phyloP scores from a whole-genome alignment of 805 yeast species.

The Starmerella sirachaensis region DNA sequence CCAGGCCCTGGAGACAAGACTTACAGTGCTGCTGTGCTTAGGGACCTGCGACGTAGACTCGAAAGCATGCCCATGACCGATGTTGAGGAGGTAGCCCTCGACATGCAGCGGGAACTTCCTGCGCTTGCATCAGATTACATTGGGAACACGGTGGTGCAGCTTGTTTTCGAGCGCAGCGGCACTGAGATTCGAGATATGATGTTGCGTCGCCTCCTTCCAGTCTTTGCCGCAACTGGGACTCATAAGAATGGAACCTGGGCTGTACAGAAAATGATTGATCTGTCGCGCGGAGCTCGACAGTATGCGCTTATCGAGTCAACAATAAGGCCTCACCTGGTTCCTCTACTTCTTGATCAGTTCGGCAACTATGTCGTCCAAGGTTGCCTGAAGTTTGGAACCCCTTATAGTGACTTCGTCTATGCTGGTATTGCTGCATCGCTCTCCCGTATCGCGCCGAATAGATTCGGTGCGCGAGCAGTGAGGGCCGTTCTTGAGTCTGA shows the following conservation, averaged over 20 bases:
- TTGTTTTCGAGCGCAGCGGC: conserved; percentile 62
- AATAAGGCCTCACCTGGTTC: conserved; percentile 68
- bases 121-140: conserved; percentile 84
- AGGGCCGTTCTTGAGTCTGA: conserved; percentile 84
- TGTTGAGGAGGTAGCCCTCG: conserved; percentile 67
- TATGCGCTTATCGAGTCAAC: conserved; percentile 55
- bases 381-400: conserved; percentile 77
- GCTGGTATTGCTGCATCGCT: conserved; percentile 71
- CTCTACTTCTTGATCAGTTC: conserved; percentile 84
- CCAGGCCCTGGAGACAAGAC: conserved; percentile 38
- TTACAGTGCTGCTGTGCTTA: conserved; percentile 75
- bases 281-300: conserved; percentile 51
- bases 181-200: conserved; percentile 65
- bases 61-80: conserved; percentile 45
- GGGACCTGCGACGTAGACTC: conserved; percentile 71
- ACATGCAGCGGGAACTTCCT: conserved; percentile 80
- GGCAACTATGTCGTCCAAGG: conserved; percentile 96
- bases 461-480: conserved; percentile 92
- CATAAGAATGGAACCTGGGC: conserved; percentile 99
- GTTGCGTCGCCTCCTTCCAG: conserved; percentile 66
- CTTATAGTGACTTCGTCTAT: conserved; percentile 79
- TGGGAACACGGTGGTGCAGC: conserved; percentile 93
- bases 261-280: conserved; percentile 84
- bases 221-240: conserved; percentile 78
- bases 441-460: conserved; percentile 67